Conservation (phyloP, 371 early-diverging fungal species). For the Actinomucor elegans region DNA sequence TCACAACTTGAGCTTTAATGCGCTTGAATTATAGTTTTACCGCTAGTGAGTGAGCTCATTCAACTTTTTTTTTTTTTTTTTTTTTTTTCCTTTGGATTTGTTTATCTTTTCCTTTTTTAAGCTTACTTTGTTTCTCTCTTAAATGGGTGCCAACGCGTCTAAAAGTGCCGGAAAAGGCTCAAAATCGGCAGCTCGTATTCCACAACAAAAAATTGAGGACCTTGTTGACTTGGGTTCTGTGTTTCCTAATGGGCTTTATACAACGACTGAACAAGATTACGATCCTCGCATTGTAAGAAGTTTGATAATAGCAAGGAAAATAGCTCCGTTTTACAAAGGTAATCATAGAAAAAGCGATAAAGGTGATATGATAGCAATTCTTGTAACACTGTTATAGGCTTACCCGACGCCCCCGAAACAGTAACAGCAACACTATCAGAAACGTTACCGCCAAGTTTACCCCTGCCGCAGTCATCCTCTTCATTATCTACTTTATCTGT, state of each 20-base stretch:
- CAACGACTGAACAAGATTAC: slow-evolving; percentile 72
- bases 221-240: slow-evolving; percentile 71
- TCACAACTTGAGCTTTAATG: too few relatives aligned
- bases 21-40: too few relatives aligned
- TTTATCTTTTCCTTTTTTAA: background rate
- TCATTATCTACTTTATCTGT: slow-evolving; percentile 10
- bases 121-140: background rate
- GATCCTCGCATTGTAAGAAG: slow-evolving; percentile 72
- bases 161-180: slow-evolving; percentile 6
- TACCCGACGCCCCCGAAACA: slow-evolving; percentile 42
- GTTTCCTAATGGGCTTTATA: slow-evolving; percentile 75
- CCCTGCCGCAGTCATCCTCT: slow-evolving; percentile 22
- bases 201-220: slow-evolving; percentile 50
- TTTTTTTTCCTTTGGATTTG: background rate
- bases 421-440: slow-evolving; percentile 17
- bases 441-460: slow-evolving; percentile 6
- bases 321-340: slow-evolving; percentile 92
- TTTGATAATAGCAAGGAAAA: slow-evolving; percentile 72
- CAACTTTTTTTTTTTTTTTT: background rate
- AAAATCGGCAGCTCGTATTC: slow-evolving; percentile 2
- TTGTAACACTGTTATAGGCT: slow-evolving; percentile 15
- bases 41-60: too few relatives aligned
- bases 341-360: slow-evolving; percentile 18
- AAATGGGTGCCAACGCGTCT: slow-evolving; percentile 27
- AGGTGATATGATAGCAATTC: background rate